phyloP scores from a whole-genome alignment of 2,329 filamentous ascomycete species.

The Ascochyta fabae region DNA sequence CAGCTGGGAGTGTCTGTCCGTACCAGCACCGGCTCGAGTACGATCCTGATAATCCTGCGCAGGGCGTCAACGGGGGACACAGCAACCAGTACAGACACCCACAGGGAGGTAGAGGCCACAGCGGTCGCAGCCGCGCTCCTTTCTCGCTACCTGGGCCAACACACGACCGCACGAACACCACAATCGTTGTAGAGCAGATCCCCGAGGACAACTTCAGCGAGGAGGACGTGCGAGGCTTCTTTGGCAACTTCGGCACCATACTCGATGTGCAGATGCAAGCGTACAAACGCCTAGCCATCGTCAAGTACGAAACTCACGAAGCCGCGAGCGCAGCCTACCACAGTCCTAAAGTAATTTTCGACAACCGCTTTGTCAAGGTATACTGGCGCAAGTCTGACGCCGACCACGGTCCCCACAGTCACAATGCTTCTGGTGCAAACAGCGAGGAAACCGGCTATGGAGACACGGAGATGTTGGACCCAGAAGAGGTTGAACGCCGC shows the following conservation, averaged over 20 bases:
- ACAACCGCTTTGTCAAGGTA: slow-evolving; percentile 85
- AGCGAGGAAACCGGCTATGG: slow-evolving; percentile 26
- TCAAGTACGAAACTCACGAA: slow-evolving; percentile 72
- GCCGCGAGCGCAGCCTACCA: slow-evolving; percentile 73
- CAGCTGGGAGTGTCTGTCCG: slow-evolving; percentile 69
- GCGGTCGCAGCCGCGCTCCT: slow-evolving; percentile 51
- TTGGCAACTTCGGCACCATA: slow-evolving; percentile 73
- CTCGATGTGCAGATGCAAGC: slow-evolving; percentile 68
- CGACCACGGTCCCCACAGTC: neutral
- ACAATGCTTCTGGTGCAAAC: slow-evolving; percentile 18
- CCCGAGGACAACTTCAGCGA: slow-evolving; percentile 74
- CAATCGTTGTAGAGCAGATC: slow-evolving; percentile 79
- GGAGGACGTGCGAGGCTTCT: slow-evolving; percentile 70
- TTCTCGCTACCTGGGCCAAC: slow-evolving; percentile 71
- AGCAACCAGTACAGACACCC: slow-evolving; percentile 5
- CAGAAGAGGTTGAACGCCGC: slow-evolving; percentile 70
- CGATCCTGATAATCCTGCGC: slow-evolving; percentile 61
- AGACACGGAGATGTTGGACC: slow-evolving; percentile 64
- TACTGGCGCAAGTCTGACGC: slow-evolving; percentile 70
- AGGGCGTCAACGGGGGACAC: slow-evolving; percentile 23
- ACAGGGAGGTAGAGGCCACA: neutral
- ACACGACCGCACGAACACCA: slow-evolving; percentile 67
- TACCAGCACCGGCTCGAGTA: slow-evolving; percentile 73
- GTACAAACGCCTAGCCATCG: slow-evolving; percentile 70
- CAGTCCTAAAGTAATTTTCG: slow-evolving; percentile 81